Percentiles rank a stretch among this genome's conserved stretches.
Conservation (phyloP, 2,329 filamentous ascomycete species). For the Coleophoma crateriformis region DNA sequence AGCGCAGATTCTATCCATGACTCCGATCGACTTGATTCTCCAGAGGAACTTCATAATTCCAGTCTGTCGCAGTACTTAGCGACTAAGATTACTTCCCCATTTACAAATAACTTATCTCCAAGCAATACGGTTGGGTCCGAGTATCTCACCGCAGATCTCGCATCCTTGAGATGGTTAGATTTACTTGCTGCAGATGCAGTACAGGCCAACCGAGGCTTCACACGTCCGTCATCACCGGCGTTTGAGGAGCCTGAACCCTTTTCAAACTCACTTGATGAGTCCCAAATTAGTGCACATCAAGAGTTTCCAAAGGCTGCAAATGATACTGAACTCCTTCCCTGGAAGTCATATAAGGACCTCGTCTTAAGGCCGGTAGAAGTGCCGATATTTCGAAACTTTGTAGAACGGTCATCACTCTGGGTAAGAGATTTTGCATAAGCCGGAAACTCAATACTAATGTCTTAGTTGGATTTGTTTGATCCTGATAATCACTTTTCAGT, state of each 20-base stretch:
- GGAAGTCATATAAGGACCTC: slow-evolving; percentile 12
- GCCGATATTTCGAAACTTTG: slow-evolving; percentile 17
- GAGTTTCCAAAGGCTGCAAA: slow-evolving; percentile 11
- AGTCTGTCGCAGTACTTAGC: background rate
- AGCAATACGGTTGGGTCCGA: slow-evolving; percentile 1
- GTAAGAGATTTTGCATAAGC: slow-evolving; percentile 3
- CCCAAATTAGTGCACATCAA: background rate
- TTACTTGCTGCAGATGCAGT: slow-evolving; percentile 6
- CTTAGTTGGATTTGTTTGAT: slow-evolving; percentile 25
- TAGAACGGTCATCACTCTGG: slow-evolving; percentile 16
- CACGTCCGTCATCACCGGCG: slow-evolving; percentile 3
- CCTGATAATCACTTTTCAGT: slow-evolving; percentile 26
- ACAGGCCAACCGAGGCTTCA: slow-evolving; percentile 7
- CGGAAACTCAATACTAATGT: too few relatives aligned
- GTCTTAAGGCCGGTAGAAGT: background rate
- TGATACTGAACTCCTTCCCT: slow-evolving; percentile 7
- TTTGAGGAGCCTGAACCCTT: background rate
- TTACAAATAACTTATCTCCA: background rate
- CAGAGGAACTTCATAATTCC: background rate
- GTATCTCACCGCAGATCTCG: background rate
- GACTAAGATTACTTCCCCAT: background rate
- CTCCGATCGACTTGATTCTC: background rate
- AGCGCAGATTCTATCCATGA: too few relatives aligned
- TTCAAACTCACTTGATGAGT: background rate
- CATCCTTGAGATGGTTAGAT: slow-evolving; percentile 6